phyloP scores from a whole-genome alignment of 148 eudicot species.

The Fagopyrum tataricum region DNA sequence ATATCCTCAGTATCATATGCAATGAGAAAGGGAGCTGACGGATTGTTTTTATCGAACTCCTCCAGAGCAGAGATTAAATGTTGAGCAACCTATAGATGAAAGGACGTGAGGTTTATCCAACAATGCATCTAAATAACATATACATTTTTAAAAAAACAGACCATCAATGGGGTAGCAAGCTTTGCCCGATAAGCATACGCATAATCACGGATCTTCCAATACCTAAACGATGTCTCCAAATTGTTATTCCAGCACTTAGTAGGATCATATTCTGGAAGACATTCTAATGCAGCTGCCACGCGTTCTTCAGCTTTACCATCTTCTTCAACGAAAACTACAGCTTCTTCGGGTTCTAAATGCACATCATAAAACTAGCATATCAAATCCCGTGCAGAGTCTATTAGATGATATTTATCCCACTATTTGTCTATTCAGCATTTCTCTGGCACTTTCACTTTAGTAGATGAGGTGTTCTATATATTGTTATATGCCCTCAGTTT shows the following conservation, averaged over 20 bases:
- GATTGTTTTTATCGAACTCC: conserved; percentile 67
- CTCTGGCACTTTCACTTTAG: background rate
- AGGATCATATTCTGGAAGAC: conserved; percentile 69
- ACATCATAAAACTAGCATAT: conserved; percentile 14
- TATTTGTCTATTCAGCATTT: too few relatives aligned
- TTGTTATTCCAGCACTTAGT: conserved; percentile 44
- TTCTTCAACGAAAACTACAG: conserved; percentile 56
- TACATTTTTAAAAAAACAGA: conserved; percentile 10
- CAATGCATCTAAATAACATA: background rate
- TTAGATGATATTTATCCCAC: background rate
- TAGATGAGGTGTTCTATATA: background rate
- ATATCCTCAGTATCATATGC: conserved; percentile 68
- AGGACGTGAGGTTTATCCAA: background rate
- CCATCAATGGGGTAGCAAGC: conserved; percentile 78
- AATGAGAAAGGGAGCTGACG: conserved; percentile 65
- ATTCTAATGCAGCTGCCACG: conserved; percentile 56
- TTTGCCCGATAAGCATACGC: conserved; percentile 74
- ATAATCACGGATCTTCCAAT: conserved; percentile 96
- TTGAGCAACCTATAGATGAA: conserved; percentile 64
- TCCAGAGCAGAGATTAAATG: conserved; percentile 69
- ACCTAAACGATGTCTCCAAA: conserved; percentile 47
- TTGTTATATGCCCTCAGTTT: background rate
- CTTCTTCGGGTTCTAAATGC: conserved; percentile 56
- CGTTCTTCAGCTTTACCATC: conserved; percentile 64
- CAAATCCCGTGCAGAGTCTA: background rate